Evolutionary conservation across 2,329 filamentous ascomycete species (phyloP), one percentile per base, ranked within the genome.

Genomic region (Furcasterigmium sp.): DNA sequence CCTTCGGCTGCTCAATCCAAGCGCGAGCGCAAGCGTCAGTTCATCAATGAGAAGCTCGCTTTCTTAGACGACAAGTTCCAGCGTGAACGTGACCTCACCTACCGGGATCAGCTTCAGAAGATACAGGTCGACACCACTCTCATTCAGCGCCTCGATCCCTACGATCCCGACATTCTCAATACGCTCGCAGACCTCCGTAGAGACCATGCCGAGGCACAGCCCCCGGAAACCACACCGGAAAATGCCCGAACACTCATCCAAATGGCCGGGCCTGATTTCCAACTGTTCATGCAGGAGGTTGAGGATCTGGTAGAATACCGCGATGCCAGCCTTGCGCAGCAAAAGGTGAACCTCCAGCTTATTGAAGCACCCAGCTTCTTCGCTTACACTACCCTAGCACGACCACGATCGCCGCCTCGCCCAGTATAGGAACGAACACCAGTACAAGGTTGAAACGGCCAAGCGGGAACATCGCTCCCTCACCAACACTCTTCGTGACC

Each of bases 101-200:
- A 95, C 64, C 82, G 91, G 49, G 87, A 93, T 52, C 89, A 96
- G 64, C 77, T 96, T 3, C 85, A 93, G 56, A 88, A 88, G 52
- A 81, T 96, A n/a, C 91, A 96, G 66, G 83, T 88, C 51, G 91
- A 95, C 63, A 90, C 91, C 67, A 87, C 80, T 46, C 76, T 95
- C 37, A 88, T 95, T 52, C 83, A 89, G 62, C 83, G 87, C 53
- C 87, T 93, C 41, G 85, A 95, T 56, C 85, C 87, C 1, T 94
- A 95, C 61, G 73, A 76, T 41, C 73, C 82, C 47, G 78, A 80
- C 47, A 81, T 87, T 39, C 73, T 95, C 37, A 84, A 89, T 49
- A 79, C 86, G 44, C 81, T 90, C 49, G 72, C 76, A 41, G 78
- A 82, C 52, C 66, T 85, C 56, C 78, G 80, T 46, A 70, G 74